Percentiles rank a stretch among this genome's conserved stretches.
phyloP scores from a whole-genome alignment of 1,284 basidiomycete species.

The Anthracocystis walkeri region DNA sequence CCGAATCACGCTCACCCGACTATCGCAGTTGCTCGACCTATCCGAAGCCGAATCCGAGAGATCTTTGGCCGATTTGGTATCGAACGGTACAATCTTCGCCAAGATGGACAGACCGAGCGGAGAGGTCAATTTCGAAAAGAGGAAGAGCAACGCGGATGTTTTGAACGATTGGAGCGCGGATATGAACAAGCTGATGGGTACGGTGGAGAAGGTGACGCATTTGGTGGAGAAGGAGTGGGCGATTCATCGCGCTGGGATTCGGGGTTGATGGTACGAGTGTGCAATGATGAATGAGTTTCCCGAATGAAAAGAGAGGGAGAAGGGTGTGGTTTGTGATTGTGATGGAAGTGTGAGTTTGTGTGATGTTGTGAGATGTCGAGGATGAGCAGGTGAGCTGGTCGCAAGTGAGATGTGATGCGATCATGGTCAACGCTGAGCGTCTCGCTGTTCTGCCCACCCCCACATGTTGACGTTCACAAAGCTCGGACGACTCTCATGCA shows the following conservation, averaged over 20 bases:
- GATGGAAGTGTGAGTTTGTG: no score
- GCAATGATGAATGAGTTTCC: neutral
- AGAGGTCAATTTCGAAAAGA: slow-evolving; percentile 79
- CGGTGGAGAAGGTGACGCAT: slow-evolving; percentile 68
- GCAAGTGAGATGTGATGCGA: no score
- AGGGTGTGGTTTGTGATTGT: neutral
- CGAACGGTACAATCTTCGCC: slow-evolving; percentile 80
- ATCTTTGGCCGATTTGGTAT: slow-evolving; percentile 85
- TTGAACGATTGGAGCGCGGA: slow-evolving; percentile 98
- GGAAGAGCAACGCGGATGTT: slow-evolving; percentile 69
- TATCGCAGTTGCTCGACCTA: slow-evolving; percentile 89
- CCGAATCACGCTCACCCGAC: slow-evolving; percentile 84
- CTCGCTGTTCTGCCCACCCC: no score
- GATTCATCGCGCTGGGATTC: slow-evolving; percentile 63
- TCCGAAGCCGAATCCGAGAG: slow-evolving; percentile 84
- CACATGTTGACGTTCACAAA: no score
- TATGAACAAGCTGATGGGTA: slow-evolving; percentile 81
- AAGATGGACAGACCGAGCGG: slow-evolving; percentile 92
- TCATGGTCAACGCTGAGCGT: no score
- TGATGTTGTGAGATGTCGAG: neutral
- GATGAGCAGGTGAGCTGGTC: no score
- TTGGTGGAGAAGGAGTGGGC: slow-evolving; percentile 68
- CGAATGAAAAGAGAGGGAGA: neutral
- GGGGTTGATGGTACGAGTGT: neutral
- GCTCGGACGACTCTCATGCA: no score